Base-by-base conservation (phyloP, 2,329 filamentous ascomycete genomes). In the Arthroderma sp. region DNA sequence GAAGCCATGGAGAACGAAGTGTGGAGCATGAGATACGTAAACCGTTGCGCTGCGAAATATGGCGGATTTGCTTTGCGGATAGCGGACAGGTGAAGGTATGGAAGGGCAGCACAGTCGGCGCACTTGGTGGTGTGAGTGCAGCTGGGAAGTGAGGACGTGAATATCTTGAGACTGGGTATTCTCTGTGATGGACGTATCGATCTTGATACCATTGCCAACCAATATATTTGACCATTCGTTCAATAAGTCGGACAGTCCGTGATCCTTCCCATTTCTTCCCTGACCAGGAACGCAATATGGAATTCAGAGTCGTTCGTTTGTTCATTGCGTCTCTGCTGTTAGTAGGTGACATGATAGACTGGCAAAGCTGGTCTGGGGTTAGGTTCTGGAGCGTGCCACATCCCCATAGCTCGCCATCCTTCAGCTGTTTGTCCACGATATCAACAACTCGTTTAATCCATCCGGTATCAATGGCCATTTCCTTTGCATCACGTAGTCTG, bases 11-110 rank as follows among this genome's bases (percentile, higher is more conserved):
- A 1, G 90, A 83, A 58, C 86, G 84, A 15, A 98, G 74, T 0
- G 93, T 95, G 2, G 90, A 93, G 62, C 86, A 90, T 0, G 91
- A 95, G 65, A 98, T 97, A 39, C 93, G 85, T 33, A 94, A 78
- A 1, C 89, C 93, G 67, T 98, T 98, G 23, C 93, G 82, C 70
- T 97, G 91, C 7, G 93, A 97, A 62, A 98, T 98, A 67, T 87
- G 82, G 15, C 93, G 86, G 59, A 98, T 89, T 63, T 96, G 88
- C 68, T 87, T 89, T 2, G 93, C 90, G 5, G 88, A 90, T 62
- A 98, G 77, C 0, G 93, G 93, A 62, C 88, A 95, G 1, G 93
- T 98, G 67, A 98, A 98, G 0, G 93, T 97, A 70, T 98, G 93
- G 67, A 98, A 98, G 0, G 93, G 93, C 0, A 98, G 78, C 1